Evolutionary conservation across 208 protist species (phyloP), one percentile per base, ranked within the genome.

Genomic region (Jaenimonas drosophilae): DNA sequence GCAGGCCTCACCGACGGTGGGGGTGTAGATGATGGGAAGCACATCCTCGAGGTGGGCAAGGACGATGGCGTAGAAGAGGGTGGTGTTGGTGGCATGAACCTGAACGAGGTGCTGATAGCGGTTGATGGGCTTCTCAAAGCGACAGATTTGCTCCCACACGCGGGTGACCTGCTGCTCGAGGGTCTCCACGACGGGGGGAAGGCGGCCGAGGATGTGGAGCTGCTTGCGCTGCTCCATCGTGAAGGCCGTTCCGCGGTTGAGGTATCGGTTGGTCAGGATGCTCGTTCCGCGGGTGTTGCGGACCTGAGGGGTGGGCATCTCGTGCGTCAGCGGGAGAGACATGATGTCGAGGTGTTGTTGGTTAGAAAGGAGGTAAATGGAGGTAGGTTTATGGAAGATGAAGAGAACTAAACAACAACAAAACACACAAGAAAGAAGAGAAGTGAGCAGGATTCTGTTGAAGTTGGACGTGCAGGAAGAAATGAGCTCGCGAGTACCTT

Each of bases 1-100:
- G 70, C 94, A 97, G 4, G 87, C 94, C 64, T 97, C 90, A 26
- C 91, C 93, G 20, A 96, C 82, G 31, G 87, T 90, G 27, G 87
- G 87, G 21, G 87, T 94, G 71, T 93, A 93, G 58, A 93, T 86
- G 53, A 89, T 70, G 38, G 85, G 85, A 12, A 89, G 75, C 28
- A 73, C 39, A 30, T 72, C 72, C 67, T 84, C 62, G 14, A 93
- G 31, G 68, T 90, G 68, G 19, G 60, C 56, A 23, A 82, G 62
- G 36, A 93, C 62, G 26, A 83, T 56, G 12, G 76, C 80, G 66
- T 90, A 90, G 59, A 69, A 88, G 26, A 93, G 59, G 12, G 70
- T 81, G 20, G 72, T 82, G 69, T 93, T 93, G 33, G 59, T 75
- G 32, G 57, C 50, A 48, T 86, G 73, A 38, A 91, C 54, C 41